Base-by-base conservation (phyloP, 306 rosid genomes). In the Quercus mongolica region DNA sequence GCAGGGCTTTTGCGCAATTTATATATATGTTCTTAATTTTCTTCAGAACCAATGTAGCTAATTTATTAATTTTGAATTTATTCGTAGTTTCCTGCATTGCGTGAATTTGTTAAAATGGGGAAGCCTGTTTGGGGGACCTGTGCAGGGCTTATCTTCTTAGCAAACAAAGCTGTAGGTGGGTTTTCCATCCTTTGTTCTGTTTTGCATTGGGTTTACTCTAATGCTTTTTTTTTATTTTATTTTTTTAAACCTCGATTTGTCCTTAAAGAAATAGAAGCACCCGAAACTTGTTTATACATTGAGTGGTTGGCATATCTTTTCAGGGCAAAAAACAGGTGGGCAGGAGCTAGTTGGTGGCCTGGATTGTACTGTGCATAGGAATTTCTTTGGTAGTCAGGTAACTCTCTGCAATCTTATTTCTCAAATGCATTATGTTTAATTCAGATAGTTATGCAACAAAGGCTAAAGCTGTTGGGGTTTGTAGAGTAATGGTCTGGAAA, bases 111-210 rank as follows among this genome's bases (percentile, higher is more conserved):
- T 30, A 81, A 86, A 82, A 74, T 87, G 89, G 98, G 98, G 81
- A 95, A 89, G 88, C 99, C 99, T 80, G 99, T 95, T 54, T 95
- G 99, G 99, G 99, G 99, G 82, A 95, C 98, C 74, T 95, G 99
- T 86, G 99, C 99, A 18, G 99, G 99, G 78, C 99, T 95, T 49
- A 93, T 95, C 77, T 95, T 95, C 88, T 83, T 93, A 86, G 99
- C 99, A 65, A 46, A 95, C 81, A 93, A 87, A 64, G 98, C 99
- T 56, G 30, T 80, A 80, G 98, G 99, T 95, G 68, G 41, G 73
- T 81, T 65, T 78, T 74, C 61, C 74, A 59, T 31, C 84, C 75
- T 33, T 85, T 31, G 65, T 73, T 55, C 11, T 59, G 23, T 8
- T 25, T 62, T 63, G 14, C 46, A 19, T 70, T 33, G 62, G 44